phyloP scores from a whole-genome alignment of 176 grass and related monocot genomes.

The Panicum miliaceum region DNA sequence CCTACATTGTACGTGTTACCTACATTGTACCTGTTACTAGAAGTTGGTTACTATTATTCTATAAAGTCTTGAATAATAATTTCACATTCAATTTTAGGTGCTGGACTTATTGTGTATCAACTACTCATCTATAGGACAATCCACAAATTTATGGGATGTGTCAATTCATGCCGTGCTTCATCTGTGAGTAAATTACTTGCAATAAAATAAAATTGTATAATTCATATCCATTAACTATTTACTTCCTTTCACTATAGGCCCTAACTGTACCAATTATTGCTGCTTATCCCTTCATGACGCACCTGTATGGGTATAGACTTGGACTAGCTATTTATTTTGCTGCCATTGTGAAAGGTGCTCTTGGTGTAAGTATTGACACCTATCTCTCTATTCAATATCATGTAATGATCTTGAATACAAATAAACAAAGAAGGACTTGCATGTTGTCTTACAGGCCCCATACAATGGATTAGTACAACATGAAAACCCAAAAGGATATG shows the following conservation, averaged over 20 bases:
- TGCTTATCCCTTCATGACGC: constrained; percentile 68
- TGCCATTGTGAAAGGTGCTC: constrained; percentile 55
- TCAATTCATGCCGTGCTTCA: constrained; percentile 43
- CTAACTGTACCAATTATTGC: constrained; percentile 70
- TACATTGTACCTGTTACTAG: neutral
- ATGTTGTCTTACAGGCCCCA: neutral
- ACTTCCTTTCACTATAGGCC: constrained; percentile 33
- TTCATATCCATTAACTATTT: neutral
- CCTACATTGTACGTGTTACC: neutral
- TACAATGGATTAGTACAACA: neutral
- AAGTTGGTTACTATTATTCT: neutral
- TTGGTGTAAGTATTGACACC: constrained; percentile 53
- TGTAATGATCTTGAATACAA: neutral
- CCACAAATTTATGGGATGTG: constrained; percentile 47
- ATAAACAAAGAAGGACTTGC: neutral
- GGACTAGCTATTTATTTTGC: constrained; percentile 50
- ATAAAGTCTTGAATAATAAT: neutral
- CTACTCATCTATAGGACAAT: constrained; percentile 60
- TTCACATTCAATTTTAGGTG: constrained; percentile 48
- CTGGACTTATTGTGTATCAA: constrained; percentile 73
- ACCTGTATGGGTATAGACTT: constrained; percentile 56
- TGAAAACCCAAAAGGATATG: neutral
- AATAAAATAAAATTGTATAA: neutral
- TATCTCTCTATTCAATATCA: neutral
- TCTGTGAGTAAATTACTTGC: constrained; percentile 49